A percentile compares a stretch with the other conserved stretches of the same genome.
phyloP scores from a whole-genome alignment of 805 yeast species.

The Candida piceae region DNA sequence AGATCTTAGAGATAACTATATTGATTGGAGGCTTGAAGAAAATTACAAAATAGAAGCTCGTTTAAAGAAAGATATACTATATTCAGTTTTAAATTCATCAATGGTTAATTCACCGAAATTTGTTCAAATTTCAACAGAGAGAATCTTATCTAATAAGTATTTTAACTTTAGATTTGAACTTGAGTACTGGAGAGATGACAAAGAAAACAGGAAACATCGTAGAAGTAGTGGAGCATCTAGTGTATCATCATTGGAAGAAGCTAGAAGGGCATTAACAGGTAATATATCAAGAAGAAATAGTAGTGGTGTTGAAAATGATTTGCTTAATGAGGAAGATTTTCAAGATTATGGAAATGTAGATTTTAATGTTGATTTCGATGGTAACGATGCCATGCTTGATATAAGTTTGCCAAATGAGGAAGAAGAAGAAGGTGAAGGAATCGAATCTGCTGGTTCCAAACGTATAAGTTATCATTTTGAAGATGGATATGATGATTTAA shows the following conservation, averaged over 20 bases:
- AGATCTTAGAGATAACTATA: constrained; percentile 9
- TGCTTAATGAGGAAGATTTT: not conserved
- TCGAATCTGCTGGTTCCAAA: not conserved
- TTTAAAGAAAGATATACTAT: not conserved
- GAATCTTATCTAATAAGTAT: too few species aligned
- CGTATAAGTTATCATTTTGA: not conserved
- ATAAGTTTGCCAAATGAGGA: constrained; percentile 4
- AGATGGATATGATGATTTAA: constrained; percentile 11
- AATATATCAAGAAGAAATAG: constrained; percentile 11
- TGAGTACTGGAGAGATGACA: not conserved
- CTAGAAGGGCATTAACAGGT: constrained; percentile 16
- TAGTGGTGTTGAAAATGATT: not conserved
- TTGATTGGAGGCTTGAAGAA: not conserved
- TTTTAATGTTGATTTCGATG: constrained; percentile 6
- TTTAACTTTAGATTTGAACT: not conserved
- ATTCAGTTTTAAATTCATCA: not conserved
- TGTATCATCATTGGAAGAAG: constrained; percentile 25
- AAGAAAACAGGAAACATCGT: not conserved
- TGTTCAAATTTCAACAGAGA: not conserved
- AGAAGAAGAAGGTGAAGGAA: not conserved
- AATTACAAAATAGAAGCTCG: not conserved
- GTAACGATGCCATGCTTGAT: constrained; percentile 19
- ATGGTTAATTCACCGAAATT: not conserved
- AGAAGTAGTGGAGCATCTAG: constrained; percentile 19
- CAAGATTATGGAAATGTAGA: not conserved